Conservation (phyloP, 179 eudicot species). For the Carnegiea gigantea region DNA sequence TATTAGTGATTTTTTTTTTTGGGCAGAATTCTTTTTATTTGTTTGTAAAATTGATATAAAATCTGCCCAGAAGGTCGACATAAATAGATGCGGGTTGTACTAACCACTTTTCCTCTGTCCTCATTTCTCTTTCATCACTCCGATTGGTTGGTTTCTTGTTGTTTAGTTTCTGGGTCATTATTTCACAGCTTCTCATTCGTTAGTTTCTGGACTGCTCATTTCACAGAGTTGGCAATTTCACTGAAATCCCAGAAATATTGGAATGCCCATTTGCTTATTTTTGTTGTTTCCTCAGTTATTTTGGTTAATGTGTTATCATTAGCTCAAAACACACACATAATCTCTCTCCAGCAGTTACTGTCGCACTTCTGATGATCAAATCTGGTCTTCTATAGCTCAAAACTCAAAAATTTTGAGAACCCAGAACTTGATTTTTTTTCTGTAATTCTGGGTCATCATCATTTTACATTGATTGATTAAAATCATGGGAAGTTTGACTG, state of each 20-base stretch:
- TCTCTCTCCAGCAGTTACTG: neutral
- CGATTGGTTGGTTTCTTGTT: neutral
- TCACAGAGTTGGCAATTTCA: slow-evolving; percentile 12
- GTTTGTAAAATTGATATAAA: neutral
- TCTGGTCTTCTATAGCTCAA: slow-evolving; percentile 15
- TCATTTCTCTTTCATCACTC: neutral
- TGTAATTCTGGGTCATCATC: slow-evolving; percentile 20
- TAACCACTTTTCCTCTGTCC: neutral
- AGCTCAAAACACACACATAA: neutral
- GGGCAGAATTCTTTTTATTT: neutral
- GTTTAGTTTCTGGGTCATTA: slow-evolving; percentile 14
- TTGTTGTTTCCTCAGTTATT: slow-evolving; percentile 21
- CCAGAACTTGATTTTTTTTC: slow-evolving; percentile 20
- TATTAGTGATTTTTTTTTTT: neutral
- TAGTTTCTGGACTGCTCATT: slow-evolving; percentile 19
- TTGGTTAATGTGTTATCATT: neutral
- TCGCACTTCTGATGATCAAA: slow-evolving; percentile 11
- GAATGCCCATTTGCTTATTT: slow-evolving; percentile 26
- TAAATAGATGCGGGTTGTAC: neutral
- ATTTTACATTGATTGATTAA: slow-evolving; percentile 3
- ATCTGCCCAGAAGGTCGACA: neutral
- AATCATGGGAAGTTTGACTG: slow-evolving; percentile 38
- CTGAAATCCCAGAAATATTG: slow-evolving; percentile 24
- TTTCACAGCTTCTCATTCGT: slow-evolving; percentile 22
- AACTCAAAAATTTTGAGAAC: slow-evolving; percentile 18